Percentiles rank a stretch among this genome's conserved stretches.
Conservation (phyloP, 164 flowering plant species). For the Chloranthus sessilifolius region DNA sequence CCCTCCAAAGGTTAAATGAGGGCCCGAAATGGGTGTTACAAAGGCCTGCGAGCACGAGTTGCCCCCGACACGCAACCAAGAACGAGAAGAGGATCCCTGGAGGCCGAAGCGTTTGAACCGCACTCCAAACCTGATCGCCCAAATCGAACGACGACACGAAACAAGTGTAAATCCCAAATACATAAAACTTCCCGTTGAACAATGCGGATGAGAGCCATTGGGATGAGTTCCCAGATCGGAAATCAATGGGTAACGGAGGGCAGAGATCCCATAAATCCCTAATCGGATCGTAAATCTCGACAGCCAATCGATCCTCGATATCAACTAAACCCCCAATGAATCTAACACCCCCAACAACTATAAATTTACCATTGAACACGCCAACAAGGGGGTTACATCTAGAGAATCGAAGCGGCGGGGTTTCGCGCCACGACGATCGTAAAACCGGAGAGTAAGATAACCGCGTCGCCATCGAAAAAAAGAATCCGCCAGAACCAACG, state of each 20-base stretch:
- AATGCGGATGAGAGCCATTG: constrained; percentile 49
- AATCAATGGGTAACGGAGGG: constrained; percentile 51
- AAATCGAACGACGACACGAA: constrained; percentile 50
- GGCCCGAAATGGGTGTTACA: constrained; percentile 33
- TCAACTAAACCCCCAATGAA: constrained; percentile 56
- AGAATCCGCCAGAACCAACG: constrained; percentile 37
- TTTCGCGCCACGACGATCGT: constrained; percentile 28
- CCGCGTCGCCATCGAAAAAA: constrained; percentile 26
- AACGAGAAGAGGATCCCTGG: constrained; percentile 54
- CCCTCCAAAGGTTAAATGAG: constrained; percentile 47
- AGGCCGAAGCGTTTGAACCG: constrained; percentile 53
- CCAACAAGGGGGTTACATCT: constrained; percentile 55
- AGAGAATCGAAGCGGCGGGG: constrained; percentile 41
- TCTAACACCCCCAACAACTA: constrained; percentile 58
- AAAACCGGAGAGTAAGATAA: constrained; percentile 41
- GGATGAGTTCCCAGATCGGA: constrained; percentile 40
- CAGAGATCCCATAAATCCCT: constrained; percentile 47
- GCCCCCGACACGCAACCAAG: constrained; percentile 35
- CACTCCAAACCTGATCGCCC: constrained; percentile 36
- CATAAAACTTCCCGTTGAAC: constrained; percentile 39
- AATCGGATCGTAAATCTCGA: constrained; percentile 50
- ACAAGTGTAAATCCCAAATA: constrained; percentile 41
- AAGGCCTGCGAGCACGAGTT: constrained; percentile 56
- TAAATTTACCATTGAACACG: constrained; percentile 35
- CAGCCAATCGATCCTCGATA: constrained; percentile 53